These are phyloP conservation scores for Sarocladium brachiariae DNA, from an alignment of 2,329 filamentous ascomycete genomes.

Conservation along the genomic window DNA sequence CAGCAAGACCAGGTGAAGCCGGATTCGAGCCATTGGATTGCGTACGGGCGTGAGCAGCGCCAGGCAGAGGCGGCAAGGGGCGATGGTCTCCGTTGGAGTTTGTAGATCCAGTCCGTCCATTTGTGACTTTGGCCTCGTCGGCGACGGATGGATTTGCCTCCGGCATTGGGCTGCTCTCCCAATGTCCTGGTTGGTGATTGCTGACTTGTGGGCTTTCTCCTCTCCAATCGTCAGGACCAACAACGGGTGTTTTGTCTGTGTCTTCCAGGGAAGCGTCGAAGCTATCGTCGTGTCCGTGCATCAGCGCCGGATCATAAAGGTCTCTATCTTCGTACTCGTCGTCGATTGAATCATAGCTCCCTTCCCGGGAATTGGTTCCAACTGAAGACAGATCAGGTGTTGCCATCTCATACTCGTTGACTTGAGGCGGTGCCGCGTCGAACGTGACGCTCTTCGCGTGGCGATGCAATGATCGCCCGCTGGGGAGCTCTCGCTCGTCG, in stretches of 20 bases:
- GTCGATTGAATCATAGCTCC: constrained; percentile 83
- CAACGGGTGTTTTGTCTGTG: constrained; percentile 93
- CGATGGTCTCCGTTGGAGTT: constrained; percentile 75
- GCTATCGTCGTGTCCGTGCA: constrained; percentile 62
- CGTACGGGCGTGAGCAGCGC: constrained; percentile 35
- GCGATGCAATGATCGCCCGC: constrained; percentile 64
- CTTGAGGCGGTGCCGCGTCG: constrained; percentile 82
- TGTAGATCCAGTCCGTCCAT: constrained; percentile 62
- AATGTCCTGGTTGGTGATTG: constrained; percentile 29
- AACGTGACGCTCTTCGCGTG: constrained; percentile 98
- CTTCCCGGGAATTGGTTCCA: constrained; percentile 82
- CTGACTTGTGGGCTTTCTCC: constrained; percentile 53
- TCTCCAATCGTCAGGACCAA: constrained; percentile 95
- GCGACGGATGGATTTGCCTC: constrained; percentile 37
- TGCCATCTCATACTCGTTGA: constrained; percentile 98
- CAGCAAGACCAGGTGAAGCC: constrained; percentile 57
- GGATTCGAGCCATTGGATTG: constrained; percentile 39
- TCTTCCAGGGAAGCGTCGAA: constrained; percentile 95
- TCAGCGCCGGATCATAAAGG: constrained; percentile 45
- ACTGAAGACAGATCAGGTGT: constrained; percentile 94
- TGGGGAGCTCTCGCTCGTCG: constrained; percentile 52
- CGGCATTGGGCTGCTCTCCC: constrained; percentile 63
- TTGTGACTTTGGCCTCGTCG: constrained; percentile 44
- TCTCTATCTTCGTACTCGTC: constrained; percentile 61
- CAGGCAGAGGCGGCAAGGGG: constrained; percentile 81